phyloP scores from a whole-genome alignment of 1,284 basidiomycete genomes.

The Cutaneotrichosporon cutaneum region DNA sequence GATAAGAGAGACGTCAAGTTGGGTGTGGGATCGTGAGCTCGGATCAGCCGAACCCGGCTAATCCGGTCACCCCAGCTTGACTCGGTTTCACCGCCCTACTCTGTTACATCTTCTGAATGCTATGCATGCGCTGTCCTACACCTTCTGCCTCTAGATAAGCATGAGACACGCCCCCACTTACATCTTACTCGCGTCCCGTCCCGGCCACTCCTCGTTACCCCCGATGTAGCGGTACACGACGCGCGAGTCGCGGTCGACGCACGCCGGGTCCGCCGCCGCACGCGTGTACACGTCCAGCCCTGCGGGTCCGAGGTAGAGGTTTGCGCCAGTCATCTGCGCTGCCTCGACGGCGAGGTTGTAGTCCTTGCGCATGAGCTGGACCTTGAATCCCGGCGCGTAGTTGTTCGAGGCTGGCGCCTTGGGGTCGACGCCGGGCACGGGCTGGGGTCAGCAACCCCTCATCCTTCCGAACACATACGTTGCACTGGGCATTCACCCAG shows the following conservation, averaged over 20 bases:
- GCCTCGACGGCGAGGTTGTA: slow-evolving; percentile 16
- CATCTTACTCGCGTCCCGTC: neutral
- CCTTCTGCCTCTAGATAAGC: neutral
- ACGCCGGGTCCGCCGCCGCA: slow-evolving; percentile 7
- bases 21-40: neutral
- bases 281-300: slow-evolving; percentile 13
- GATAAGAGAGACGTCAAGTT: neutral
- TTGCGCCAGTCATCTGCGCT: neutral
- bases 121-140: neutral
- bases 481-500: slow-evolving; percentile 16
- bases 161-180: neutral
- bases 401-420: slow-evolving; percentile 9
- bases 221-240: slow-evolving; percentile 19
- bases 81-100: neutral
- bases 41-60: neutral
- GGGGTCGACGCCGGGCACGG: slow-evolving; percentile 13
- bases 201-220: slow-evolving; percentile 11
- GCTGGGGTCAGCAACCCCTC: slow-evolving; percentile 14
- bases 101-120: neutral
- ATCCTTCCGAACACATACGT: neutral
- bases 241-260: slow-evolving; percentile 13
- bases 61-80: neutral
- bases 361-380: slow-evolving; percentile 19
- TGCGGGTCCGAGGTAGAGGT: slow-evolving; percentile 10
- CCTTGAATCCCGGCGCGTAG: slow-evolving; percentile 14